Base-by-base conservation (phyloP, 495 filamentous ascomycete genomes). In the Elasticomyces elasticus region DNA sequence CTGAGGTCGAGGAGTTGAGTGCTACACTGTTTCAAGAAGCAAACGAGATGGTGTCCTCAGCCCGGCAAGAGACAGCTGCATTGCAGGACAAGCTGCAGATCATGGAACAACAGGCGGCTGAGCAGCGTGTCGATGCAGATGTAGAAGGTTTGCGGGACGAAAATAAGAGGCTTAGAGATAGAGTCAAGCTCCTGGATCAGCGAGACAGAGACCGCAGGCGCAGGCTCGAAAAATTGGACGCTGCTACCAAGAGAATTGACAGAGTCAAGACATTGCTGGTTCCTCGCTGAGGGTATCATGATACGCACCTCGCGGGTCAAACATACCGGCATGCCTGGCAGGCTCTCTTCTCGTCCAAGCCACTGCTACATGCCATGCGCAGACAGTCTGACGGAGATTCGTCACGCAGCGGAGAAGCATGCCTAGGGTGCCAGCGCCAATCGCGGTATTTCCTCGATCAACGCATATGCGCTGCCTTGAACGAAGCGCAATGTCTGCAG, bases 11-110 rank as follows among this genome's bases (percentile, higher is more conserved):
- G 67, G 92, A 98, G 63, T 72, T 98, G 59, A 87, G 81, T 30
- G 85, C 81, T 42, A 79, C 83, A 58, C 72, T 98, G 47, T 98
- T 98, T 70, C 81, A 87, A 66, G 83, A 95, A 69, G 92, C 92
- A 17, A 97, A 97, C 62, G 87, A 95, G 74, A 97, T 98, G 91
- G 92, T 98, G 23, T 88, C 91, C 15, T 72, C 80, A 62, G 92
- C 97, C 74, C 75, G 92, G 42, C 81, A 84, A 65, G 87, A 85
- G 30, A 72, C 87, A 37, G 86, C 85, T 6, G 79, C 77, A 67
- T 73, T 97, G 27, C 89, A 95, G 66, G 84, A 87, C 66, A 72
- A 78, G 51, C 54, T 71, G 56, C 75, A 74, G 48, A 67, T 85
- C 49, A 62, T 95, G 37, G 90, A 90, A 57, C 66, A 75, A 64